Conservation (phyloP, 805 yeast genomes). For the Pichia ethanolica region DNA sequence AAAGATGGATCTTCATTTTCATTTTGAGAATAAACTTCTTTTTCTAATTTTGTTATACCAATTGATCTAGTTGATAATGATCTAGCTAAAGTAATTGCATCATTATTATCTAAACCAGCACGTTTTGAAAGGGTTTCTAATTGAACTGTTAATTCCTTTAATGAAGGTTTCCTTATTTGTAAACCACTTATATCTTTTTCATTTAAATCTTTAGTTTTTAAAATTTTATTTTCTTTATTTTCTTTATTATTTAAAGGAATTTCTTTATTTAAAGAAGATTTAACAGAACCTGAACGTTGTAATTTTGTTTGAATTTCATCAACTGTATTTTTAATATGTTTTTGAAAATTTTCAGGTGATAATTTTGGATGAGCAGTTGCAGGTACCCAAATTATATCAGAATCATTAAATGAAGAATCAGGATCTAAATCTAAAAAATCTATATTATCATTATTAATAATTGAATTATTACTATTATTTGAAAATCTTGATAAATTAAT, state of each 20-base stretch:
- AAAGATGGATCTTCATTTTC: constrained; percentile 12
- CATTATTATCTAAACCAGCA: constrained; percentile 73
- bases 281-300: constrained; percentile 22
- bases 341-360: constrained; percentile 81
- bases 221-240: neutral
- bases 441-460: constrained; percentile 14
- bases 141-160: constrained; percentile 67
- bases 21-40: constrained; percentile 26
- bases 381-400: constrained; percentile 77
- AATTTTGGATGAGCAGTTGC: constrained; percentile 90
- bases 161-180: constrained; percentile 40
- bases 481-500: neutral
- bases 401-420: constrained; percentile 7
- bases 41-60: constrained; percentile 48
- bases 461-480: neutral
- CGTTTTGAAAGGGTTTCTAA: constrained; percentile 63
- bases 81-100: constrained; percentile 77
- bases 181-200: constrained; percentile 1
- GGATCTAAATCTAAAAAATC: constrained; percentile 13
- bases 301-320: constrained; percentile 38
- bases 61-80: constrained; percentile 66
- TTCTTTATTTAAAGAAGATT: constrained; percentile 21
- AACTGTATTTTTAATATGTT: constrained; percentile 55
- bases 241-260: constrained; percentile 3
- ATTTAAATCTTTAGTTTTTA: constrained; percentile 1